phyloP scores from a whole-genome alignment of 2,329 filamentous ascomycete species.

The Paraphaeosphaeria sporulosa region DNA sequence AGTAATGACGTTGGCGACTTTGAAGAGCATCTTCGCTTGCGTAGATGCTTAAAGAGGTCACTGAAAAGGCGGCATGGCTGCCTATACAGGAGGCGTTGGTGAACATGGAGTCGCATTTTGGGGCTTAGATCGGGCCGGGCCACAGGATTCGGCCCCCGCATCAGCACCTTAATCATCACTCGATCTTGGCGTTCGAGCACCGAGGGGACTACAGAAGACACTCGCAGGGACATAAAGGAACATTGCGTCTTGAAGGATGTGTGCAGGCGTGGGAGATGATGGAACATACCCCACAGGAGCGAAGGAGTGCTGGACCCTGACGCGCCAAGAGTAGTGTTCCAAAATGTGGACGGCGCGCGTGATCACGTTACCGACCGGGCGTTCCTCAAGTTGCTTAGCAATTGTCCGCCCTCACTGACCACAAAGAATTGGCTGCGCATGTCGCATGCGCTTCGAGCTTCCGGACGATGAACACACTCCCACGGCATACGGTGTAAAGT shows the following conservation, averaged over 20 bases:
- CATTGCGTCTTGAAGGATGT: not conserved
- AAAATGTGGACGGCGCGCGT: no score
- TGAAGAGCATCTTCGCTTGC: constrained; percentile 28
- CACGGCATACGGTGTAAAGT: no score
- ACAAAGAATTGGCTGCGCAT: no score
- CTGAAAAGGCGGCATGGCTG: not conserved
- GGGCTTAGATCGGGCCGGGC: not conserved
- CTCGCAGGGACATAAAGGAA: not conserved
- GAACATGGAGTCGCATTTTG: not conserved
- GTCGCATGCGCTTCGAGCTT: no score
- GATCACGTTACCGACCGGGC: not conserved
- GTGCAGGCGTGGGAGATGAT: no score
- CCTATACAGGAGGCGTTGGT: not conserved
- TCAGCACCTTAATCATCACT: not conserved
- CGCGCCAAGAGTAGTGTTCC: not conserved
- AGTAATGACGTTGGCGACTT: constrained; percentile 31
- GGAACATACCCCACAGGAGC: not conserved
- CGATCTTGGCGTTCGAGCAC: not conserved
- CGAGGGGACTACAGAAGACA: not conserved
- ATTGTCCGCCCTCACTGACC: no score
- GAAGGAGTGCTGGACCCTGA: not conserved
- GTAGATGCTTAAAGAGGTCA: not conserved
- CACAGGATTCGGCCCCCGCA: constrained; percentile 3
- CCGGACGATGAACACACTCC: no score
- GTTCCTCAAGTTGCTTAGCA: no score